phyloP scores from a whole-genome alignment of 2,329 filamentous ascomycete genomes.

The Fusarium sp. region DNA sequence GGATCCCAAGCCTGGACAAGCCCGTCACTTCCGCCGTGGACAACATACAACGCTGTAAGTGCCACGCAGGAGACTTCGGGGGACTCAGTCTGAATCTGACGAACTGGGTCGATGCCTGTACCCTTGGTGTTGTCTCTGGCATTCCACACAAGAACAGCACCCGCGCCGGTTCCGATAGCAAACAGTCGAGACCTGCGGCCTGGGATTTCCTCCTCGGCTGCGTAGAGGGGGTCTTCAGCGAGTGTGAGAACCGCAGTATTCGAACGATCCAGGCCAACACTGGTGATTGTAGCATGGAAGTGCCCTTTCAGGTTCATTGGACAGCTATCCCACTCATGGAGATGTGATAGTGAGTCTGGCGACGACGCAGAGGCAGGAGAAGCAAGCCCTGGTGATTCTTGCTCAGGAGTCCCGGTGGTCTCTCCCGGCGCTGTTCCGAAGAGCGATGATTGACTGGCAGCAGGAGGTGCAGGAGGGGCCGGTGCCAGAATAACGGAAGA shows the following conservation, averaged over 20 bases:
- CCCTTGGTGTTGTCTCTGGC: constrained; percentile 69
- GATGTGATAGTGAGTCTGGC: constrained; percentile 15
- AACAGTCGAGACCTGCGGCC: constrained; percentile 86
- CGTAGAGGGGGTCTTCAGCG: constrained; percentile 79
- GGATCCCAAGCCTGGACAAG: constrained; percentile 97
- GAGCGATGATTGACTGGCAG: constrained; percentile 39
- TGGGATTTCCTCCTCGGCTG: constrained; percentile 73
- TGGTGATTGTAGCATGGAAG: constrained; percentile 72
- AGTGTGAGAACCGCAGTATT: constrained; percentile 76
- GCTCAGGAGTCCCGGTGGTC: constrained; percentile 22
- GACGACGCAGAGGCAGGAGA: constrained; percentile 40
- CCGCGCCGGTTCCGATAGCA: constrained; percentile 82
- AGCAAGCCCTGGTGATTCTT: constrained; percentile 37
- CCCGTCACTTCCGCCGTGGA: constrained; percentile 94
- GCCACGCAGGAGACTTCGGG: constrained; percentile 87
- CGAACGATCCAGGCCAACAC: constrained; percentile 80
- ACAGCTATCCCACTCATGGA: constrained; percentile 49
- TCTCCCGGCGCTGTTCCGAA: constrained; percentile 43
- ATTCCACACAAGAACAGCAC: constrained; percentile 87
- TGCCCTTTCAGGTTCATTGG: constrained; percentile 65
- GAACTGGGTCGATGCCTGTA: constrained; percentile 74
- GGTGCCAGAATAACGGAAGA: constrained; percentile 14
- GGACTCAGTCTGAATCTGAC: constrained; percentile 89
- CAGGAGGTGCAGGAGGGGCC: constrained; percentile 8
- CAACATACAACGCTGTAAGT: constrained; percentile 85